Base-by-base conservation (phyloP, 257 asterid genomes). In the Nemophila menziesii region DNA sequence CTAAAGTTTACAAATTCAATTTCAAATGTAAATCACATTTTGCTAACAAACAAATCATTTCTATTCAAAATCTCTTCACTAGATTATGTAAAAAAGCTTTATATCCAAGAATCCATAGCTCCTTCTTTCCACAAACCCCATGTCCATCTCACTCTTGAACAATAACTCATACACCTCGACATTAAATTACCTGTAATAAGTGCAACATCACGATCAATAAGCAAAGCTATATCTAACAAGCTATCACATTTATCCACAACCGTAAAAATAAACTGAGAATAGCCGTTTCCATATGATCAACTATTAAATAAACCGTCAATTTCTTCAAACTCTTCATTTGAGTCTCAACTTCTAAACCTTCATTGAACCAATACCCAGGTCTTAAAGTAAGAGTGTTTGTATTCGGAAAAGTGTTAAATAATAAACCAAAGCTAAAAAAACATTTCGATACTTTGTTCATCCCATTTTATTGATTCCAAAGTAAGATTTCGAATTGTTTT, bases 71-170 rank as follows among this genome's bases (percentile, higher is more conserved):
- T 29, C 36, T 29, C 9, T 29, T 7, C 36, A 16, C 26, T 29
- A 51, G 47, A 51, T 16, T 39, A 12, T 29, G 36, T 10, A 7
- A 29, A 26, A 46, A 19, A 39, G 61, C 58, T 67, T 23, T 74
- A 57, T 50, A 77, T 63, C 85, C 89, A 79, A 47, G 71, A 51
- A 53, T 80, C 95, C 39, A 57, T 23, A 4, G 70, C 59, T 27
- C 86, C 86, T 50, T 67, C 93, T 67, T 80, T 80, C 93, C 95
- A 84, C 73, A 72, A 38, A 40, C 93, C 95, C 93, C 93, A 84
- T 74, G 63, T 84, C 95, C 93, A 84, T 53, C 69, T 63, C 47
- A 80, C 70, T 45, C 58, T 61, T 13, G 75, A 44, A 21, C 70
- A 54, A 52, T 46, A 70, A 11, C 69, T 62, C 59, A 49, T 66